Conservation (phyloP, 2,329 filamentous ascomycete species). For the Chalara sp. region DNA sequence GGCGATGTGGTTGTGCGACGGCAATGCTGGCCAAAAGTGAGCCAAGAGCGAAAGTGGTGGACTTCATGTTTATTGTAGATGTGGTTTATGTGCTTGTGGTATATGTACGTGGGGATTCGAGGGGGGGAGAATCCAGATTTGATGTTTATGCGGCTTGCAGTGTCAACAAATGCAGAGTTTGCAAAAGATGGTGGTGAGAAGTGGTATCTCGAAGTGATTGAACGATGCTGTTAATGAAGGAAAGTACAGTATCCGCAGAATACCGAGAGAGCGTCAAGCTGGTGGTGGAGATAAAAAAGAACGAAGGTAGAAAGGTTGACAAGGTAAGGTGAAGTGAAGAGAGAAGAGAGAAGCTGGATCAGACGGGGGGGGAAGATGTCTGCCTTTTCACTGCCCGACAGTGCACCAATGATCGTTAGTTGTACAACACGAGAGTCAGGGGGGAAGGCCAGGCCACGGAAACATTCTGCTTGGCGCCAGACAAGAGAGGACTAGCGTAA, state of each 20-base stretch:
- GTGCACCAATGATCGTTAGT: not conserved
- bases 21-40: slow-evolving; percentile 22
- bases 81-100: not conserved
- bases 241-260: not conserved
- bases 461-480: no score
- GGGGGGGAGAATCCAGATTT: not conserved
- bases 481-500: no score
- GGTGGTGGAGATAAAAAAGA: not conserved
- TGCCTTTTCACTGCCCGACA: no score
- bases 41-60: slow-evolving; percentile 22
- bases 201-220: not conserved
- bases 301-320: not conserved
- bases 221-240: not conserved
- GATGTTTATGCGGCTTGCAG: not conserved
- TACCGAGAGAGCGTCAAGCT: not conserved
- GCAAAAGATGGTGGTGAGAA: not conserved
- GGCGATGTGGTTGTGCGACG: slow-evolving; percentile 29
- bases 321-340: not conserved
- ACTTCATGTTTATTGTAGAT: slow-evolving; percentile 27
- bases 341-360: not conserved
- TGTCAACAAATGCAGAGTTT: not conserved
- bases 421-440: not conserved
- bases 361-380: no score
- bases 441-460: no score
- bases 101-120: not conserved